Conservation (phyloP, 2,329 filamentous ascomycete genomes). For the Cyphellophora attinorum region DNA sequence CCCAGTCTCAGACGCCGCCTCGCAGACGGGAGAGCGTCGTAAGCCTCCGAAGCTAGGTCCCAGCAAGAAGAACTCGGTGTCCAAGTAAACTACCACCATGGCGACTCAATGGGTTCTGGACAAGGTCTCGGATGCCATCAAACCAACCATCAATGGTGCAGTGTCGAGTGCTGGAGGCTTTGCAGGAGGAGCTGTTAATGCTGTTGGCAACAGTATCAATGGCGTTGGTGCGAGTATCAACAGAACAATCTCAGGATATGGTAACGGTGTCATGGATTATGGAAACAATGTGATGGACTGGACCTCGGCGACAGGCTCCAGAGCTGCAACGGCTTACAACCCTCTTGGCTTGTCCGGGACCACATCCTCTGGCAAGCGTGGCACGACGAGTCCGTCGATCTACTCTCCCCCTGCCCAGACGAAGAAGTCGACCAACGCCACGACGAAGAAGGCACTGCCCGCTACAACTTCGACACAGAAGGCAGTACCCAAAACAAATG, state of each 20-base stretch:
- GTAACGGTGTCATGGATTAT: constrained; percentile 19
- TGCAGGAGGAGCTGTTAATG: constrained; percentile 17
- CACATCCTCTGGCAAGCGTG: constrained; percentile 12
- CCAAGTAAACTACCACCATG: constrained; percentile 12
- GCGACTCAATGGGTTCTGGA: constrained; percentile 18
- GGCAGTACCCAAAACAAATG: constrained; percentile 3
- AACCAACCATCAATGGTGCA: constrained; percentile 13
- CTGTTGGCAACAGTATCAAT: constrained; percentile 18
- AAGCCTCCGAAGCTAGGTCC: constrained; percentile 19
- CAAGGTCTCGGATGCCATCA: constrained; percentile 17
- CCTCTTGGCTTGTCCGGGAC: constrained; percentile 19
- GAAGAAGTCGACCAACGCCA: constrained; percentile 11
- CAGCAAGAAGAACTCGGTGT: constrained; percentile 9
- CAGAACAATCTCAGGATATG: constrained; percentile 13
- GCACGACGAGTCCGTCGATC: constrained; percentile 13
- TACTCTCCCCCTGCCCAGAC: constrained; percentile 15
- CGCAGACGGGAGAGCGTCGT: constrained; percentile 10
- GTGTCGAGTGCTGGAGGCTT: constrained; percentile 16
- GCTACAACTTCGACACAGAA: constrained; percentile 8
- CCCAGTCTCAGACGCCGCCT: constrained; percentile 10
- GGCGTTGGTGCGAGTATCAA: constrained; percentile 19
- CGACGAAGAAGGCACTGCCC: constrained; percentile 12
- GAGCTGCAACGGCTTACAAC: constrained; percentile 19
- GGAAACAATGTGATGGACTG: constrained; percentile 23
- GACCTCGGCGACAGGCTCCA: constrained; percentile 14